phyloP scores from a whole-genome alignment of 2,329 filamentous ascomycete genomes.

The Aspergillus calidoustus region DNA sequence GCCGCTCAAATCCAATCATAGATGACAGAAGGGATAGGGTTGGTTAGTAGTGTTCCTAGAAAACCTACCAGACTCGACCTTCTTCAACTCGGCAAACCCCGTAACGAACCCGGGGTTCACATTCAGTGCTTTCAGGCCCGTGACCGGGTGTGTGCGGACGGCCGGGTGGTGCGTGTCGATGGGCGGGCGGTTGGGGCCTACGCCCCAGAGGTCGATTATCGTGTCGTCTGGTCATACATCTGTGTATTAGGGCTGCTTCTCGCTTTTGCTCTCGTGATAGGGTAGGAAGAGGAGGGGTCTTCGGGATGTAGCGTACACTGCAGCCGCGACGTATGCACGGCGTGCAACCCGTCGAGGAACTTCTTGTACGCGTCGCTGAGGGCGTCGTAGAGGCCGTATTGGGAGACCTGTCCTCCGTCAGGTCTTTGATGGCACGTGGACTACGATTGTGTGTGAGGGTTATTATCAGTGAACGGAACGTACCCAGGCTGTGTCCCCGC shows the following conservation, averaged over 20 bases:
- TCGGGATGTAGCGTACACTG: constrained; percentile 1
- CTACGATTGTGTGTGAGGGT: not conserved
- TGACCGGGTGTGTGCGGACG: constrained; percentile 56
- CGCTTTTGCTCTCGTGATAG: too few species aligned
- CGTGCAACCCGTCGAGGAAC: constrained; percentile 51
- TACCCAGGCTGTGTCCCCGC: constrained; percentile 56
- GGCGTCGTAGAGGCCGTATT: constrained; percentile 43
- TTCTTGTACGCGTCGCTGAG: constrained; percentile 36
- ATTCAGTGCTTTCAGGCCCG: constrained; percentile 53
- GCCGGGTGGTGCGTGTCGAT: constrained; percentile 56
- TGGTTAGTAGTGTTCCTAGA: too few species aligned
- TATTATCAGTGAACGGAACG: not conserved
- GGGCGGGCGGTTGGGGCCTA: constrained; percentile 49
- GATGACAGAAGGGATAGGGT: too few species aligned
- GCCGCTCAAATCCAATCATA: not conserved
- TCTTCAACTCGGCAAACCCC: constrained; percentile 56
- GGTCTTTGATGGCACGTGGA: not conserved
- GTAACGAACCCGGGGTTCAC: constrained; percentile 55
- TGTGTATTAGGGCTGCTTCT: not conserved
- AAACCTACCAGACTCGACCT: constrained; percentile 46
- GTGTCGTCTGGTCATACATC: constrained; percentile 42
- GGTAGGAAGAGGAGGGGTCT: not conserved
- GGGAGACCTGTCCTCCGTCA: constrained; percentile 35
- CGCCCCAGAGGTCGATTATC: constrained; percentile 51
- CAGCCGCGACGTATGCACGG: constrained; percentile 49